phyloP scores from a whole-genome alignment of 805 yeast genomes.

The Middelhovenomyces tepae region DNA sequence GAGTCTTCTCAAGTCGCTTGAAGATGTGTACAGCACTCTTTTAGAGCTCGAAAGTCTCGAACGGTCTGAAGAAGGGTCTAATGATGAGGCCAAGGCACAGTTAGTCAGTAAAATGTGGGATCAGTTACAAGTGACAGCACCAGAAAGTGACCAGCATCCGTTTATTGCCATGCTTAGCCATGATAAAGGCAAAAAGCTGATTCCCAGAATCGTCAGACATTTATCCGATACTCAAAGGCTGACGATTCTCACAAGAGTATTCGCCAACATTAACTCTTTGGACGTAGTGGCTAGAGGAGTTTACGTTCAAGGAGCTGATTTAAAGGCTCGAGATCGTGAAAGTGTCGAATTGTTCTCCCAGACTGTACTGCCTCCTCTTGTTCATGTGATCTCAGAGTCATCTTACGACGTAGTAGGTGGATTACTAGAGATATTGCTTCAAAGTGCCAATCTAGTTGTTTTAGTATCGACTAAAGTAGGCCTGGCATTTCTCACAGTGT shows the following conservation, averaged over 20 bases:
- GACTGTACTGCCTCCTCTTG: conserved; percentile 75
- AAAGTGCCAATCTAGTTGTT: conserved; percentile 56
- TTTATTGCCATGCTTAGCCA: conserved; percentile 75
- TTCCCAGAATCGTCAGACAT: conserved; percentile 83
- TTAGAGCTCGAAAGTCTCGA: conserved; percentile 70
- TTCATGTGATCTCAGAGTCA: conserved; percentile 74
- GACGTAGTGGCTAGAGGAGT: conserved; percentile 73
- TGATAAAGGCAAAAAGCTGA: conserved; percentile 80
- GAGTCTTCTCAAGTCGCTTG: conserved; percentile 60
- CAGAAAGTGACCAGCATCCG: conserved; percentile 48
- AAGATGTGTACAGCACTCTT: conserved; percentile 67
- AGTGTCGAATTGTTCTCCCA: conserved; percentile 71
- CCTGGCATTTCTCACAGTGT: conserved; percentile 76
- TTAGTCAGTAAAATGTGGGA: conserved; percentile 53
- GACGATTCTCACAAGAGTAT: conserved; percentile 65
- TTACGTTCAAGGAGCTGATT: conserved; percentile 36
- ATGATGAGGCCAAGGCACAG: conserved; percentile 26
- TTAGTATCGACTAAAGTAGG: conserved; percentile 62
- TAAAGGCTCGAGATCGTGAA: conserved; percentile 37
- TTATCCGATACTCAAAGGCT: conserved; percentile 66
- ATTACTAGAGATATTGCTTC: conserved; percentile 58
- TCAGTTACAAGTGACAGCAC: conserved; percentile 61
- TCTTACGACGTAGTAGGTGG: conserved; percentile 72
- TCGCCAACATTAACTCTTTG: conserved; percentile 71
- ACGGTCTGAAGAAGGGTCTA: conserved; percentile 36